These are phyloP conservation scores for Xanthoceras sorbifolium DNA, from an alignment of 345 rosid genomes.

Conservation along the genomic window DNA sequence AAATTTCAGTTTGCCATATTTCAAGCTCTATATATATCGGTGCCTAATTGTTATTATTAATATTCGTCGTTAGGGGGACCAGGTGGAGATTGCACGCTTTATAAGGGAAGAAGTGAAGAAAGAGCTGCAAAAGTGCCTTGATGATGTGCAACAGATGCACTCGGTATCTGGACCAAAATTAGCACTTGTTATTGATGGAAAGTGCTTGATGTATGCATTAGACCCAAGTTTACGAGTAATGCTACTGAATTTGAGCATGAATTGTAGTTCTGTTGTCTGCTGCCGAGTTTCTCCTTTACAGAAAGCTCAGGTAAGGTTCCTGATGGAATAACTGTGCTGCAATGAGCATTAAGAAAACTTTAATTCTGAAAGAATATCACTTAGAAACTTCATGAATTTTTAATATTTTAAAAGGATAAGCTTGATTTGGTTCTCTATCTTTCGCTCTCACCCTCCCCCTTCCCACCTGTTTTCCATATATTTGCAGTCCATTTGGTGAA, in stretches of 20 bases:
- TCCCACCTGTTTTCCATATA: not conserved
- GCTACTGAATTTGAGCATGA: constrained; percentile 91
- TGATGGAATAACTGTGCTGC: constrained; percentile 7
- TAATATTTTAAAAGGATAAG: not conserved
- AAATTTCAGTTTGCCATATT: constrained; percentile 13
- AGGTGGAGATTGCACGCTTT: constrained; percentile 83
- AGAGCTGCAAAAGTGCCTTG: constrained; percentile 74
- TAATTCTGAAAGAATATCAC: not conserved
- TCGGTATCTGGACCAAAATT: constrained; percentile 74
- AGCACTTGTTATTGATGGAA: constrained; percentile 90
- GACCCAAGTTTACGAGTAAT: constrained; percentile 84
- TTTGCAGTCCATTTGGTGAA: not conserved
- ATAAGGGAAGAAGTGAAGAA: constrained; percentile 85
- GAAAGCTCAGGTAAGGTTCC: constrained; percentile 86
- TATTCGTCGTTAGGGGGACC: constrained; percentile 73
- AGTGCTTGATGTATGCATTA: constrained; percentile 94
- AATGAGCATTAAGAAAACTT: constrained; percentile 5
- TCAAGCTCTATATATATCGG: constrained; percentile 6
- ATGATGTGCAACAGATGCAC: constrained; percentile 72
- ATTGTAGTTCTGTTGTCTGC: constrained; percentile 95
- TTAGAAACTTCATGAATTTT: constrained; percentile 8
- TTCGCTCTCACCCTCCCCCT: not conserved
- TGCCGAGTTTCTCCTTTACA: constrained; percentile 99
- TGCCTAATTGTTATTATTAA: not conserved
- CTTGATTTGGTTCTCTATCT: not conserved